Conservation (phyloP, 768 basidiomycete genomes). For the Xerocomellus intermedius region DNA sequence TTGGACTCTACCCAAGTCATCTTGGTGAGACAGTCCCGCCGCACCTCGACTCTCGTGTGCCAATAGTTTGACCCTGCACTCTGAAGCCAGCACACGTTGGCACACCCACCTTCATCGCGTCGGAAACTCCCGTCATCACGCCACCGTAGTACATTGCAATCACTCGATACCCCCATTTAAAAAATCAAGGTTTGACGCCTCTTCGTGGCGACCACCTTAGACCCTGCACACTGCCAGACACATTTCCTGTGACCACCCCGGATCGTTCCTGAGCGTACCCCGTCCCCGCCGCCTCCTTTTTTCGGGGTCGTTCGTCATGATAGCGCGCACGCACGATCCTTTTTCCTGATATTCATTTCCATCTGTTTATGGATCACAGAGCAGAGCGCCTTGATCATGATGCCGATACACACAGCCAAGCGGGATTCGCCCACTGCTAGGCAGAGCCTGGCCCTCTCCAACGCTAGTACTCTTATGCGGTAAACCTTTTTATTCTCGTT, state of each 20-base stretch:
- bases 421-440: conserved; percentile 2
- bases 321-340: not conserved
- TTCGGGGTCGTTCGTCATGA: not conserved
- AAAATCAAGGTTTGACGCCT: not conserved
- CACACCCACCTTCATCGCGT: not conserved
- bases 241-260: not conserved
- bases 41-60: not conserved
- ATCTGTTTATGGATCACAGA: no score
- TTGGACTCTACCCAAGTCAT: no score
- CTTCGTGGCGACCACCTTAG: conserved; percentile 8
- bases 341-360: not conserved
- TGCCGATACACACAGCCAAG: conserved; percentile 7
- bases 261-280: not conserved
- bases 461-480: not conserved
- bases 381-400: not conserved
- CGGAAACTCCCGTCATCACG: not conserved
- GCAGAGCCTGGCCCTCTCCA: not conserved
- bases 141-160: not conserved
- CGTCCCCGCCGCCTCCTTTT: not conserved
- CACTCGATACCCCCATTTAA: not conserved
- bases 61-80: not conserved
- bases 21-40: no score
- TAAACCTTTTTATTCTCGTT: no score
- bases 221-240: not conserved
- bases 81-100: not conserved